Evolutionary conservation across 2,329 filamentous ascomycete species (phyloP).

Genomic region (Alternaria solani): DNA sequence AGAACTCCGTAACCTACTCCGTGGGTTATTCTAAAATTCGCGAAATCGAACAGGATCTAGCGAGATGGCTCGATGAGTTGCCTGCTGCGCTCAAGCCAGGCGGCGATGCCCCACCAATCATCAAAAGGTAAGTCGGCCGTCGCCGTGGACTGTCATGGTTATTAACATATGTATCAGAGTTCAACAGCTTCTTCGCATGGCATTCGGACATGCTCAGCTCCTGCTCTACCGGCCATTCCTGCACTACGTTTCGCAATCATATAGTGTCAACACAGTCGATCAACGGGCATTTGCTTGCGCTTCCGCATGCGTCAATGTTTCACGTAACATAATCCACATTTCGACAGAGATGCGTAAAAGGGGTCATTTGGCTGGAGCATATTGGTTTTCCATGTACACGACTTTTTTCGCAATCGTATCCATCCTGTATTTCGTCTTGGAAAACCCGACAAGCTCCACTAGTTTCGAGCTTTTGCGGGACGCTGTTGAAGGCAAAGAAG

Average conservation of each 20-base stretch:
- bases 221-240: slow-evolving; percentile 84
- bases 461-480: slow-evolving; percentile 84
- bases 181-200: slow-evolving; percentile 79
- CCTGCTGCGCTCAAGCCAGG: slow-evolving; percentile 82
- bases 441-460: slow-evolving; percentile 78
- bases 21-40: slow-evolving; percentile 70
- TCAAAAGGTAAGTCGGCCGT: slow-evolving; percentile 71
- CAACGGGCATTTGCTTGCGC: slow-evolving; percentile 80
- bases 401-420: slow-evolving; percentile 84
- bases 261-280: slow-evolving; percentile 64
- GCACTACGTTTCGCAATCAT: slow-evolving; percentile 76
- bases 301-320: slow-evolving; percentile 71
- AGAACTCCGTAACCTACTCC: slow-evolving; percentile 62
- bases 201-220: slow-evolving; percentile 84
- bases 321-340: slow-evolving; percentile 80
- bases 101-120: slow-evolving; percentile 75
- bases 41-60: slow-evolving; percentile 70
- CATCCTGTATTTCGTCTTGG: slow-evolving; percentile 79
- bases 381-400: slow-evolving; percentile 88
- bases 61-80: slow-evolving; percentile 70
- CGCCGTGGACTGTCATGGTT: neutral
- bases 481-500: slow-evolving; percentile 82
- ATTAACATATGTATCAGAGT: slow-evolving; percentile 50
- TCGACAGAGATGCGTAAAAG: slow-evolving; percentile 79
- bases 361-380: slow-evolving; percentile 78